Percentiles rank a stretch among this genome's conserved stretches.
Evolutionary conservation across 495 filamentous ascomycete genomes (phyloP).

Genomic region (Tuber microsphaerosporum): DNA sequence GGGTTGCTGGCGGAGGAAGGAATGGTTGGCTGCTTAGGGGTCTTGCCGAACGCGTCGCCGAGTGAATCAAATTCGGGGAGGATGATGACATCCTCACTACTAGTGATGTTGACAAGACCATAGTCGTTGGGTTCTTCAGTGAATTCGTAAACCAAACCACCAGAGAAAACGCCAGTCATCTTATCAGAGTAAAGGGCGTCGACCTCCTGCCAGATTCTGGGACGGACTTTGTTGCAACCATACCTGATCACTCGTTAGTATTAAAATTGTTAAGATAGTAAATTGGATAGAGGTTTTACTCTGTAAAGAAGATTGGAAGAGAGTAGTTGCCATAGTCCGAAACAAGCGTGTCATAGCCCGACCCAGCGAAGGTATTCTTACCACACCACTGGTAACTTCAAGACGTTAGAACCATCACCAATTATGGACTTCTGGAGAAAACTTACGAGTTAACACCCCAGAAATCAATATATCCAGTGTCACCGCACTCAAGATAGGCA

Average conservation of each 20-base stretch:
- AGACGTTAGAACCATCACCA: slow-evolving; percentile 49
- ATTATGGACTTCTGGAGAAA: neutral
- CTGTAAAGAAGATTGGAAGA: slow-evolving; percentile 94
- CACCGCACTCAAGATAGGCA: slow-evolving; percentile 91
- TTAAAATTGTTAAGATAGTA: neutral
- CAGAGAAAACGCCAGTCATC: slow-evolving; percentile 92
- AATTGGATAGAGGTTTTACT: slow-evolving; percentile 46
- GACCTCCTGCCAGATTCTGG: slow-evolving; percentile 78
- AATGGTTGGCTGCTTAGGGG: slow-evolving; percentile 18
- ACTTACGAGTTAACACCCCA: slow-evolving; percentile 64
- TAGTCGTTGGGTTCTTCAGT: slow-evolving; percentile 66
- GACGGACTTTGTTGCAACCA: slow-evolving; percentile 76
- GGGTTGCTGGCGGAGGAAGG: slow-evolving; percentile 24
- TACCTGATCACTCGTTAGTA: slow-evolving; percentile 33
- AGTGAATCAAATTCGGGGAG: slow-evolving; percentile 70
- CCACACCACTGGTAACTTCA: slow-evolving; percentile 92
- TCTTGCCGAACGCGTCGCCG: slow-evolving; percentile 42
- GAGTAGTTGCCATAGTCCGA: slow-evolving; percentile 82
- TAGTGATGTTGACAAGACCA: slow-evolving; percentile 62
- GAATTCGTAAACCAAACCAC: slow-evolving; percentile 95
- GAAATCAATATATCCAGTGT: slow-evolving; percentile 88
- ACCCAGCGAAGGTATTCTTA: slow-evolving; percentile 64
- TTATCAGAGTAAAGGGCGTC: slow-evolving; percentile 67
- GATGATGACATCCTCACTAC: slow-evolving; percentile 56
- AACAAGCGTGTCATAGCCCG: slow-evolving; percentile 88